Base-by-base conservation (phyloP, 179 eudicot species). In the Drosera spatulata region DNA sequence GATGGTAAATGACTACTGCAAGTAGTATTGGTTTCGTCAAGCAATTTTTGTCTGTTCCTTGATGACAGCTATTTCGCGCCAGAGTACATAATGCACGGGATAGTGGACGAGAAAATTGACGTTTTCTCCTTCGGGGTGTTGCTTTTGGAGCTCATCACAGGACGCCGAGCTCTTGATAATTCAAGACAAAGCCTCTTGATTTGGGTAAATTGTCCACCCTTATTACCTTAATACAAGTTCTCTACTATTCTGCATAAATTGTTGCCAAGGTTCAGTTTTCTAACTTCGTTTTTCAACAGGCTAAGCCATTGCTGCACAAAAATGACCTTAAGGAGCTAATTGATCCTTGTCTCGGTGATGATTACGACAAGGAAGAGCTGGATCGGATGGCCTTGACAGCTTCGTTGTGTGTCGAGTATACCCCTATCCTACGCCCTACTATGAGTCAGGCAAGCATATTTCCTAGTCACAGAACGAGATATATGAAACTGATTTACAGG, bases 61-160 rank as follows among this genome's bases (percentile, higher is more conserved):
- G 59, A 58, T 73, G 74, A 43, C 82, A 87, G 95, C 52, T 87
- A 87, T 72, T 78, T 87, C 71, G 91, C 95, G 55, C 95, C 95
- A 1, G 95, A 87, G 78, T 87, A 87, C 77, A 82, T 84, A 62
- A 84, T 87, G 95, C 81, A 87, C 38, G 95, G 91, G 39, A 77
- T 87, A 66, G 95, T 87, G 53, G 85, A 87, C 58, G 95, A 87
- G 79, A 87, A 84, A 70, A 87, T 81, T 39, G 91, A 87, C 53
- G 91, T 87, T 9, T 87, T 68, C 65, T 63, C 91, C 64, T 87
- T 74, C 39, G 95, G 95, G 8, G 91, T 87, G 60, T 74, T 87
- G 59, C 81, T 87, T 70, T 78, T 89, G 79, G 97, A 93, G 62
- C 85, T 89, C 39, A 79, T 93, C 56, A 79, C 84, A 2, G 99